Evolutionary conservation across 345 rosid species (phyloP).

Genomic region (Isatis tinctoria): DNA sequence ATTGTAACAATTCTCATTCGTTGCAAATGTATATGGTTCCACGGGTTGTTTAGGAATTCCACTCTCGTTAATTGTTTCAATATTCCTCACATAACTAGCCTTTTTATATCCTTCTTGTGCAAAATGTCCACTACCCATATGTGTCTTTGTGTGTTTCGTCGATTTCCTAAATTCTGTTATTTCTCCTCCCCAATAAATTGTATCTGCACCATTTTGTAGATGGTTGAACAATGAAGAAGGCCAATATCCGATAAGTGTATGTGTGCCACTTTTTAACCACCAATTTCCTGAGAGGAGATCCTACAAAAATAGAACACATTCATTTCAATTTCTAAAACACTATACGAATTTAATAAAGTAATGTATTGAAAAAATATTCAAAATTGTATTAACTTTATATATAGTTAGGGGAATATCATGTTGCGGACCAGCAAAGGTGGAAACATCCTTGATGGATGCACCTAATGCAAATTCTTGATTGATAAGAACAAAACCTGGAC

Average conservation of each 20-base stretch:
- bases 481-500: no score
- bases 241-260: conserved; percentile 39
- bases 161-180: conserved; percentile 13
- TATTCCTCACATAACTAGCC: conserved; percentile 31
- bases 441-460: no score
- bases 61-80: conserved; percentile 23
- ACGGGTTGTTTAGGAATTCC: no score
- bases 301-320: neutral
- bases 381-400: no score
- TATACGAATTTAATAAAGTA: no score
- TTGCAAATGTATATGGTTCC: no score
- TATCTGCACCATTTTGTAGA: conserved; percentile 20
- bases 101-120: conserved; percentile 37
- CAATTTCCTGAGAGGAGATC: conserved; percentile 36
- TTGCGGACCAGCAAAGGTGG: no score
- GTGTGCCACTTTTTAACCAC: conserved; percentile 32
- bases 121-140: conserved; percentile 54
- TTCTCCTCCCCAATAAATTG: conserved; percentile 44
- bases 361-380: no score
- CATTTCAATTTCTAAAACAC: no score
- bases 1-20: no score
- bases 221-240: conserved; percentile 32
- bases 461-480: no score
- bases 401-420: no score
- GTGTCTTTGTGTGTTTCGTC: conserved; percentile 29